These are phyloP conservation scores for Ophiocordyceps camponoti-rufipedis DNA, from an alignment of 2,329 filamentous ascomycete genomes.

Conservation along the genomic window DNA sequence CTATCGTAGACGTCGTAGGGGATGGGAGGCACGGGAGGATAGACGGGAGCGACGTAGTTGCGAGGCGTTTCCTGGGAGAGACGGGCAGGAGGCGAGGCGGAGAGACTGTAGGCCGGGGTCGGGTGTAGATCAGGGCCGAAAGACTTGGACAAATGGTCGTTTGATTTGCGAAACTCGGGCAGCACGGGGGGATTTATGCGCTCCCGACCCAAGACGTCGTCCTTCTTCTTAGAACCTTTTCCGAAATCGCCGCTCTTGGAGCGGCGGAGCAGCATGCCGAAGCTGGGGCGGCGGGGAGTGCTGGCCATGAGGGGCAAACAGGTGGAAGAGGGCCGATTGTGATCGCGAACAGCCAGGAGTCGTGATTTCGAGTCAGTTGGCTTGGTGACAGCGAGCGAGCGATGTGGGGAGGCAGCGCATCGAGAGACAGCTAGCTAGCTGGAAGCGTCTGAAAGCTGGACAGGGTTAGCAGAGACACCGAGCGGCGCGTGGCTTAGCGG, in stretches of 20 bases:
- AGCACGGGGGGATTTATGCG: constrained; percentile 31
- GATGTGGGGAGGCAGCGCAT: neutral
- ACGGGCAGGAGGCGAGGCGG: constrained; percentile 16
- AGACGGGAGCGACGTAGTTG: constrained; percentile 21
- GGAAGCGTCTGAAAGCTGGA: neutral
- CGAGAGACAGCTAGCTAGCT: neutral
- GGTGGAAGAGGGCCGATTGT: constrained; percentile 2
- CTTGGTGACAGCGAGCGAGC: neutral
- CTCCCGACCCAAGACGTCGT: constrained; percentile 32
- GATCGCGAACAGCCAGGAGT: neutral
- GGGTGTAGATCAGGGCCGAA: constrained; percentile 34
- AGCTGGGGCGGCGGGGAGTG: constrained; percentile 20
- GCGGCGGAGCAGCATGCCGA: constrained; percentile 45
- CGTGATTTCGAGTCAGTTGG: neutral
- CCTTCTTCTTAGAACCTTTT: constrained; percentile 39
- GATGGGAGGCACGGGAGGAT: constrained; percentile 36
- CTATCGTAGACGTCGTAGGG: constrained; percentile 63
- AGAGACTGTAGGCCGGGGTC: constrained; percentile 42
- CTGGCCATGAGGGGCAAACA: constrained; percentile 10
- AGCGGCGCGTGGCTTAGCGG: neutral
- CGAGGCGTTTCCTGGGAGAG: constrained; percentile 32
- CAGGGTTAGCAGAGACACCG: neutral
- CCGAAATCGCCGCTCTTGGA: constrained; percentile 49
- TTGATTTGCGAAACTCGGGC: constrained; percentile 31
- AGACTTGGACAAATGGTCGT: constrained; percentile 25